These are phyloP conservation scores for Batrachochytrium dendrobatidis DNA, from an alignment of 371 early-diverging fungal species.

Conservation along the genomic window DNA sequence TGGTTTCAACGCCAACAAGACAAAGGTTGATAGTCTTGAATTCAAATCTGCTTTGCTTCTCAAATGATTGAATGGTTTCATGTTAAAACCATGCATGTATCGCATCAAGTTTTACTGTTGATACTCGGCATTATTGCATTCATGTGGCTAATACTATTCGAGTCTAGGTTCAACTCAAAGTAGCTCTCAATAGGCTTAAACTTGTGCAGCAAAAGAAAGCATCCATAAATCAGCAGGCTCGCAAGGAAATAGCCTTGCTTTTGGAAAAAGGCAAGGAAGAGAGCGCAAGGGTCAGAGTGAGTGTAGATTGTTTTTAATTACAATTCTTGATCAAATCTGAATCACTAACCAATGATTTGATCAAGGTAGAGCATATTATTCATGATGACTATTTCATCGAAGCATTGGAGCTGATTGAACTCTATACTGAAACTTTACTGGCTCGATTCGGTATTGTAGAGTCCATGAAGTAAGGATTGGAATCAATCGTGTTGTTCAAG, in stretches of 20 bases:
- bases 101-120: too few relatives aligned
- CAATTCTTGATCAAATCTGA: constrained; percentile 18
- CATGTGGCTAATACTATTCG: background rate
- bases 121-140: too few relatives aligned
- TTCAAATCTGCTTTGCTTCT: too few relatives aligned
- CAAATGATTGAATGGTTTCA: too few relatives aligned
- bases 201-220: constrained; percentile 83
- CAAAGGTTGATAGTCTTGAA: constrained; percentile 1
- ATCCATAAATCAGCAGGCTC: constrained; percentile 60
- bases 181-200: constrained; percentile 76
- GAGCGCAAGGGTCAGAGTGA: constrained; percentile 78
- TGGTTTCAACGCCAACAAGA: constrained; percentile 6
- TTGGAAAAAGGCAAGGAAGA: constrained; percentile 77
- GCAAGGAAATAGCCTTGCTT: constrained; percentile 75
- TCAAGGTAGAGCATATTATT: constrained; percentile 77
- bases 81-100: too few relatives aligned
- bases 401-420: constrained; percentile 84
- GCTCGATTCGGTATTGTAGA: constrained; percentile 85
- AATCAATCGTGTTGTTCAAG: too few relatives aligned
- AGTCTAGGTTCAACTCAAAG: constrained; percentile 71
- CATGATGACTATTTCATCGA: constrained; percentile 85
- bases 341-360: background rate
- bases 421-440: constrained; percentile 79
- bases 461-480: constrained; percentile 54
- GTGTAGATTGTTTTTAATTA: background rate